phyloP scores from a whole-genome alignment of 2,329 filamentous ascomycete species.

The Penicillium olsonii region DNA sequence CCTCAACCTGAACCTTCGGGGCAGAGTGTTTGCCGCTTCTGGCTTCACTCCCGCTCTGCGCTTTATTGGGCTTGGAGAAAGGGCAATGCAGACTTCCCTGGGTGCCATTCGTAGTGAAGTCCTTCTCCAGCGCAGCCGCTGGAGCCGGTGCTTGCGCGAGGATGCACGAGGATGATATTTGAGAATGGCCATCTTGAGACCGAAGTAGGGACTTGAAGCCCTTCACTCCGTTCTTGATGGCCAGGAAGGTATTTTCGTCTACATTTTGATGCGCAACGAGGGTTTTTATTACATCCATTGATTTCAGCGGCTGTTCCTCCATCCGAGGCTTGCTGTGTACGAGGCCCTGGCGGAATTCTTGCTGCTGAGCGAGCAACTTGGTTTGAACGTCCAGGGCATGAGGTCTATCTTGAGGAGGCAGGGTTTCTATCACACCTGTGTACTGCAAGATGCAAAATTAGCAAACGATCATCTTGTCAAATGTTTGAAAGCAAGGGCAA shows the following conservation, averaged over 20 bases:
- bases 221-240: slow-evolving; percentile 42
- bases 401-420: slow-evolving; percentile 26
- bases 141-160: slow-evolving; percentile 55
- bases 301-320: slow-evolving; percentile 61
- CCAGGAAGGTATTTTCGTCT: slow-evolving; percentile 55
- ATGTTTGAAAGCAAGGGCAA: slow-evolving; percentile 16
- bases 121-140: slow-evolving; percentile 74
- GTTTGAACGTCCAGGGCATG: slow-evolving; percentile 34
- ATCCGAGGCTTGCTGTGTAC: slow-evolving; percentile 36
- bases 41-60: slow-evolving; percentile 37
- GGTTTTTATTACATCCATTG: slow-evolving; percentile 57
- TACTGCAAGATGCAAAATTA: slow-evolving; percentile 29
- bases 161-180: slow-evolving; percentile 40
- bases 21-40: slow-evolving; percentile 41
- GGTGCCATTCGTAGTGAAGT: slow-evolving; percentile 84
- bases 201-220: slow-evolving; percentile 41
- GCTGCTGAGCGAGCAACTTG: slow-evolving; percentile 33
- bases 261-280: slow-evolving; percentile 64
- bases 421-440: slow-evolving; percentile 20
- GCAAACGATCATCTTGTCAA: slow-evolving; percentile 19
- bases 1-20: slow-evolving; percentile 43
- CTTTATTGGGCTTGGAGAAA: slow-evolving; percentile 61
- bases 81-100: slow-evolving; percentile 80
- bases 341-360: slow-evolving; percentile 31
- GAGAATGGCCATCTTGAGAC: slow-evolving; percentile 30